Evolutionary conservation across 23 red algal species (phyloP), one percentile per base, ranked within the genome.

Genomic region (Gracilariopsis chorda): DNA sequence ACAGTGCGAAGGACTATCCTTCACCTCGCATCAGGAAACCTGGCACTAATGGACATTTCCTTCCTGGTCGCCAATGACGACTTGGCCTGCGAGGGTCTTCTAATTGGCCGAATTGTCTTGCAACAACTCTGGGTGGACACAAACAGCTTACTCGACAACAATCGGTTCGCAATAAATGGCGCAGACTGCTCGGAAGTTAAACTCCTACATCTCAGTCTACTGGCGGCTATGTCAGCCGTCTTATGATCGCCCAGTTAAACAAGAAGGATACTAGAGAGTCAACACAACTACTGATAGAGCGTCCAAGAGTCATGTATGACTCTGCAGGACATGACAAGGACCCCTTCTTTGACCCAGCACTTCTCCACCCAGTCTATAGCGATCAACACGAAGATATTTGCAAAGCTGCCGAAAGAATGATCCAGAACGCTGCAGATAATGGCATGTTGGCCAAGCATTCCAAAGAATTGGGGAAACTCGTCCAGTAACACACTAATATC

Each of bases 341-440:
- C 35, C 5, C 44, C 16, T 80, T 80, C 46, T 47, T 23, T 29
- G 49, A 5, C 75, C 75, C 75, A 4, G n/a, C 75, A 4, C 49
- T 57, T 7, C 75, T 80, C 7, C 43, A 80, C 49, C 75, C 75
- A 8, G 37, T 80, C 46, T 40, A 80, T 25, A 29, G 27, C 25
- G 44, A 51, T 25, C 75, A 80, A 49, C 75, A 80, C 35, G 75
- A 80, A 45, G 46, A 10, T 21, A 35, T 80, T 47, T 47, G 49
- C 27, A 51, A 49, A 12, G 39, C 75, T 19, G 46, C 24, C 19
- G 41, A 13, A 13, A 21, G 6, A 29, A 55, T 55, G 49, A 55
- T 55, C n/a, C 49, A 55, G n/a, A 55, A 16, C 16, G 14, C 49
- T 16, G 14, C 16, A n/a, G 14, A 16, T 14, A 77, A 77, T 28